Evolutionary conservation across 371 early-diverging fungal genomes (phyloP).

Genomic region (Mucor indicus): DNA sequence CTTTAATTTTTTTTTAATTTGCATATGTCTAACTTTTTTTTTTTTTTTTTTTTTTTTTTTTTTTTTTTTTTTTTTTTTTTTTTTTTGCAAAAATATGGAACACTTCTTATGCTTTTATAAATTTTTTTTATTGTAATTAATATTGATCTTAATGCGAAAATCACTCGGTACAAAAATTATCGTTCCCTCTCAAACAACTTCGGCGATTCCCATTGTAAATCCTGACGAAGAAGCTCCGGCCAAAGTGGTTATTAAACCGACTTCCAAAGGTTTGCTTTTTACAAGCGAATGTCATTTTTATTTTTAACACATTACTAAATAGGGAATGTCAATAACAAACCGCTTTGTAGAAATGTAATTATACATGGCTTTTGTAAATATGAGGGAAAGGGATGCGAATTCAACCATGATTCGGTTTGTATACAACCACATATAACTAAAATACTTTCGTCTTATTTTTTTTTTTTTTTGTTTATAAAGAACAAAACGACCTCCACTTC

Average conservation of each 20-base stretch:
- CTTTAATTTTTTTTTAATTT: no score
- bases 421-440: no score
- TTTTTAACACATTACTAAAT: background rate
- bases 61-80: conserved; percentile 1
- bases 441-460: no score
- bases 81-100: no score
- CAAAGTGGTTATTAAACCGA: conserved; percentile 20
- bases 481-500: conserved; percentile 29
- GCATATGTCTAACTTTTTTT: no score
- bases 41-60: no score
- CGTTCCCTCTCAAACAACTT: conserved; percentile 43
- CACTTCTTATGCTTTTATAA: background rate
- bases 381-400: conserved; percentile 82
- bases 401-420: conserved; percentile 71
- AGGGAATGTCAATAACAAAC: conserved; percentile 42
- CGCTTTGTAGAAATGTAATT: conserved; percentile 77
- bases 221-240: conserved; percentile 28
- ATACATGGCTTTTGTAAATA: conserved; percentile 87
- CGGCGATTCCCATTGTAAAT: conserved; percentile 60
- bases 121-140: conserved; percentile 1
- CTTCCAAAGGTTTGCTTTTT: conserved; percentile 42
- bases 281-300: background rate
- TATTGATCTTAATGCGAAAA: conserved; percentile 18
- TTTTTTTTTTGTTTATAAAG: background rate
- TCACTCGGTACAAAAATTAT: conserved; percentile 42